Evolutionary conservation across 345 rosid genomes (phyloP).

Genomic region (Boechera retrofracta): DNA sequence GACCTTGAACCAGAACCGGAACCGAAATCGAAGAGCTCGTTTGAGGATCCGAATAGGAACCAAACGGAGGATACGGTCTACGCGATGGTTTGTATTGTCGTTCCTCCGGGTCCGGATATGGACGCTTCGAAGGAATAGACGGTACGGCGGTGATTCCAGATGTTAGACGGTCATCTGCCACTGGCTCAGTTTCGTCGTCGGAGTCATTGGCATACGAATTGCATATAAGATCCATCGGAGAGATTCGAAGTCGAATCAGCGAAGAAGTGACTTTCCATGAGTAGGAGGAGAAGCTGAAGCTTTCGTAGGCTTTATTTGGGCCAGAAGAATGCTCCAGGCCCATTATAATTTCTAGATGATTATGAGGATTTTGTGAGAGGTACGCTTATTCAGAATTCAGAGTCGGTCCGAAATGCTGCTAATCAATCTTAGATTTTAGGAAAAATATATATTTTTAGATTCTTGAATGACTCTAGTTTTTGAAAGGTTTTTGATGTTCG

Average conservation of each 20-base stretch:
- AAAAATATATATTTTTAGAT: no score
- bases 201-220: constrained; percentile 43
- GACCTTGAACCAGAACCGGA: constrained; percentile 63
- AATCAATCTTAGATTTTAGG: no score
- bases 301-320: constrained; percentile 25
- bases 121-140: constrained; percentile 38
- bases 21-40: constrained; percentile 56
- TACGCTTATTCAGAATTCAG: neutral
- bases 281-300: neutral
- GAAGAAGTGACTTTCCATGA: neutral
- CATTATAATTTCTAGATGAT: neutral
- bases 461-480: no score
- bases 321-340: neutral
- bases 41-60: constrained; percentile 20
- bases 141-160: neutral
- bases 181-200: constrained; percentile 43
- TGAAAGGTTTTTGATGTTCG: neutral
- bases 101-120: constrained; percentile 34
- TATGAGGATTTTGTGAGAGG: neutral
- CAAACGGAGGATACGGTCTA: constrained; percentile 17
- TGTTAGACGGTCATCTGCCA: neutral
- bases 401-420: neutral
- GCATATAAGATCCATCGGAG: constrained; percentile 44
- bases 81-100: constrained; percentile 12
- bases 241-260: constrained; percentile 1